phyloP scores from a whole-genome alignment of 345 rosid species.

The Capsella bursapastoris region DNA sequence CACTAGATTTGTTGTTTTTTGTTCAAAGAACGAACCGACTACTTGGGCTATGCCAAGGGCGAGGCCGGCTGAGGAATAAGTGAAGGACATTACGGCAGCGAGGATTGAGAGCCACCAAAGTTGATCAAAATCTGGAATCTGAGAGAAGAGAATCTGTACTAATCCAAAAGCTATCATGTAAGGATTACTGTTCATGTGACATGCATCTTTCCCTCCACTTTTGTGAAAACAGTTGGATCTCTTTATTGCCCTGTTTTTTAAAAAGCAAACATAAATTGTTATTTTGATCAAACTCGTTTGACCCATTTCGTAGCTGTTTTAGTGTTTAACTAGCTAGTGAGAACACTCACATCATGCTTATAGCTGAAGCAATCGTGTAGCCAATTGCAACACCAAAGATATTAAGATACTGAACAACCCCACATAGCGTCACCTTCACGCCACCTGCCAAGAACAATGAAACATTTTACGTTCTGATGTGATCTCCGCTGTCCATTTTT shows the following conservation, averaged over 20 bases:
- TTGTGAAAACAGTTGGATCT: slow-evolving; percentile 81
- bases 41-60: slow-evolving; percentile 78
- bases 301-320: not conserved
- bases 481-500: not conserved
- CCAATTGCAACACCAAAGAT: slow-evolving; percentile 56
- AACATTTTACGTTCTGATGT: slow-evolving; percentile 11
- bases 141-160: slow-evolving; percentile 72
- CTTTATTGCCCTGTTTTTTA: slow-evolving; percentile 66
- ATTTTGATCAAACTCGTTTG: not conserved
- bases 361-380: slow-evolving; percentile 58
- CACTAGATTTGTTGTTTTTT: too few species aligned
- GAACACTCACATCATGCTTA: slow-evolving; percentile 52
- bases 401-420: slow-evolving; percentile 46
- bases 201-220: slow-evolving; percentile 68
- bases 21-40: slow-evolving; percentile 42
- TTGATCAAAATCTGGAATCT: slow-evolving; percentile 82
- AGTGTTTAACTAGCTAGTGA: slow-evolving; percentile 7
- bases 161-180: slow-evolving; percentile 81
- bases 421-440: slow-evolving; percentile 47
- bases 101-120: slow-evolving; percentile 85
- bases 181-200: slow-evolving; percentile 75
- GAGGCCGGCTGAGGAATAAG: slow-evolving; percentile 74
- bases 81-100: slow-evolving; percentile 86
- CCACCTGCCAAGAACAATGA: slow-evolving; percentile 37
- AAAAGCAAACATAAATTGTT: not conserved